These are phyloP conservation scores for Pichia cephalocereana DNA, from an alignment of 805 yeast genomes.

Conservation along the genomic window DNA sequence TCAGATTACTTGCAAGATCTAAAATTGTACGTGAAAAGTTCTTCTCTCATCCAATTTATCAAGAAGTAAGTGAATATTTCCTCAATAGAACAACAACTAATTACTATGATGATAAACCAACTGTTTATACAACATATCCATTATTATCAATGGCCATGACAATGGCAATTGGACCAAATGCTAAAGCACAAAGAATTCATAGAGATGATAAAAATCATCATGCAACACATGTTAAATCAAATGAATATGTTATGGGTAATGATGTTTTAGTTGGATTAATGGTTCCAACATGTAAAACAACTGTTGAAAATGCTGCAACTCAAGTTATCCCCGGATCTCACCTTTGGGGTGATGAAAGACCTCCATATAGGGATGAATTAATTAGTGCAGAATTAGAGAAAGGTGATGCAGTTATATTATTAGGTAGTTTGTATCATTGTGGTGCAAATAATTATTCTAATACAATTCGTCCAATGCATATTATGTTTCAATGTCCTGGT, in stretches of 20 bases:
- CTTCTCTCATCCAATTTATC: slow-evolving; percentile 8
- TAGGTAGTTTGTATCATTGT: slow-evolving; percentile 21
- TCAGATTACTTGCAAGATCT: slow-evolving; percentile 14
- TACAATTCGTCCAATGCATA: slow-evolving; percentile 16
- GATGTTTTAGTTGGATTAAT: slow-evolving; percentile 14
- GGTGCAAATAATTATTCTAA: slow-evolving; percentile 19
- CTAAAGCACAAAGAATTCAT: slow-evolving; percentile 14
- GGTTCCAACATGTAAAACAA: slow-evolving; percentile 16
- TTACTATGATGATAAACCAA: slow-evolving; percentile 10
- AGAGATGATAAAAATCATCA: slow-evolving; percentile 18
- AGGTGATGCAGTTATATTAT: slow-evolving; percentile 22
- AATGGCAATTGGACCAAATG: slow-evolving; percentile 18
- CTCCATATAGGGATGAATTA: slow-evolving; percentile 18
- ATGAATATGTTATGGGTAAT: slow-evolving; percentile 9
- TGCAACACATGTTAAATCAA: slow-evolving; percentile 11
- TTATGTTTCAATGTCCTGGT: slow-evolving; percentile 20
- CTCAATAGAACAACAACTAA: slow-evolving; percentile 7
- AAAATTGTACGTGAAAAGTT: slow-evolving; percentile 13
- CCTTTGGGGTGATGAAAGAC: slow-evolving; percentile 22
- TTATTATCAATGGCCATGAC: slow-evolving; percentile 12
- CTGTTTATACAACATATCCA: slow-evolving; percentile 12
- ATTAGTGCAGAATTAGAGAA: slow-evolving; percentile 18
- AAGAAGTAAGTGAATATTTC: slow-evolving; percentile 9
- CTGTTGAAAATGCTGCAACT: slow-evolving; percentile 25
- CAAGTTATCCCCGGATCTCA: slow-evolving; percentile 25